Conservation (phyloP, 495 filamentous ascomycete genomes). For the Platismatia glauca region DNA sequence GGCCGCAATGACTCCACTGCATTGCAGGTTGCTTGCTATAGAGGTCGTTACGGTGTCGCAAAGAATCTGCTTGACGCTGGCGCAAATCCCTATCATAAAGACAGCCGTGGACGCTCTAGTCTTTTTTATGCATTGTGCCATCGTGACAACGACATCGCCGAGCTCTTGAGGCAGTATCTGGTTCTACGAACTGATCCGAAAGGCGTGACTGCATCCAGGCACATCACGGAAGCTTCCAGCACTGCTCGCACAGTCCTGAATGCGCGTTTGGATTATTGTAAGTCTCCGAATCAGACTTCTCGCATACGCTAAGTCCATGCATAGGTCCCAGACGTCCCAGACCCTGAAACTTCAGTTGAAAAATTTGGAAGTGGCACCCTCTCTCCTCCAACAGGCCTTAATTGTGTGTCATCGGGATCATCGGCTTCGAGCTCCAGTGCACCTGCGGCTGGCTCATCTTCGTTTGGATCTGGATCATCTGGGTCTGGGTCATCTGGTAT, state of each 20-base stretch:
- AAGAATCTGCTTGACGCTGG: neutral
- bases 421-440: neutral
- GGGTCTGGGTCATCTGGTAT: neutral
- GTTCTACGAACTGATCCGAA: neutral
- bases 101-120: neutral
- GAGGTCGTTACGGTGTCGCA: neutral
- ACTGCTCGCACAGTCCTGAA: neutral
- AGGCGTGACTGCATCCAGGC: neutral
- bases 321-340: constrained; percentile 13
- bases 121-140: neutral
- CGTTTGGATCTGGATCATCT: neutral
- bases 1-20: neutral
- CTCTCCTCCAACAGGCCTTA: constrained; percentile 10
- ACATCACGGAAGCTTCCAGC: neutral
- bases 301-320: neutral
- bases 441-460: neutral
- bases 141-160: neutral
- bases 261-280: neutral
- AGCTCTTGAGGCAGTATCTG: neutral
- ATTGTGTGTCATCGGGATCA: constrained; percentile 7
- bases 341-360: constrained; percentile 21
- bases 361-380: neutral
- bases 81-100: neutral
- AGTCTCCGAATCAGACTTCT: neutral
- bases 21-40: neutral